Evolutionary conservation across 192 early-diverging fungal species (phyloP), one percentile per base, ranked within the genome.

Genomic region (Dispira simplex): DNA sequence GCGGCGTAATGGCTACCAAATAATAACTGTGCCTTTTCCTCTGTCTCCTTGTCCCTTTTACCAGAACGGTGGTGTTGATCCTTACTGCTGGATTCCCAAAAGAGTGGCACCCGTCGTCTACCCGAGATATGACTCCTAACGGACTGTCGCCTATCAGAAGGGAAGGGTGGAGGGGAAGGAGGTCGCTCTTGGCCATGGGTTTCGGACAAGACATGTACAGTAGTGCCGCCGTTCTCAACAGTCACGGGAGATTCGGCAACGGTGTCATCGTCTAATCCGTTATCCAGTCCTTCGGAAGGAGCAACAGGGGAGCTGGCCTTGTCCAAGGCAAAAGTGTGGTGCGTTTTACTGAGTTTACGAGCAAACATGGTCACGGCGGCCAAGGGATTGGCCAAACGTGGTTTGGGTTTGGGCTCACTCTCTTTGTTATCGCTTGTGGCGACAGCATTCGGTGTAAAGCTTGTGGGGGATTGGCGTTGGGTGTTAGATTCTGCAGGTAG

Each of bases 1-100:
- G 54, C 25, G 3, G 54, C 25, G 54, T 56, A 56, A 28, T 56
- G 54, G 23, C 54, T 56, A 25, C 54, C 54, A 56, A 56, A 56
- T 12, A 56, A 25, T 26, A 56, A 21, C 25, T 28, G 54, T 8
- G 54, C 54, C 9, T 56, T 56, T 9, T 56, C 54, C 54, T 56
- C 54, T 8, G 20, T 25, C 11, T 21, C 54, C 25, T 12, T 25
- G 54, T 21, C 20, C 18, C 14, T 26, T 25, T 14, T 13, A 14
- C 21, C 13, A 56, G 16, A 0, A 21, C 25, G 25, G 54, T 27
- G 54, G 4, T 14, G 54, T 10, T 51, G 48, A 8, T 23, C 18
- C 1, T 20, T 51, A 9, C 18, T 4, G 9, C 48, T 16, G 48
- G 54, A 28, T 21, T 56, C 54, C 54, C 13, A 12, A 14, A 56